Percentiles rank a stretch among this genome's conserved stretches.
These are phyloP conservation scores for Tulasnella sp. DNA, from an alignment of 768 basidiomycete species.

Conservation along the genomic window DNA sequence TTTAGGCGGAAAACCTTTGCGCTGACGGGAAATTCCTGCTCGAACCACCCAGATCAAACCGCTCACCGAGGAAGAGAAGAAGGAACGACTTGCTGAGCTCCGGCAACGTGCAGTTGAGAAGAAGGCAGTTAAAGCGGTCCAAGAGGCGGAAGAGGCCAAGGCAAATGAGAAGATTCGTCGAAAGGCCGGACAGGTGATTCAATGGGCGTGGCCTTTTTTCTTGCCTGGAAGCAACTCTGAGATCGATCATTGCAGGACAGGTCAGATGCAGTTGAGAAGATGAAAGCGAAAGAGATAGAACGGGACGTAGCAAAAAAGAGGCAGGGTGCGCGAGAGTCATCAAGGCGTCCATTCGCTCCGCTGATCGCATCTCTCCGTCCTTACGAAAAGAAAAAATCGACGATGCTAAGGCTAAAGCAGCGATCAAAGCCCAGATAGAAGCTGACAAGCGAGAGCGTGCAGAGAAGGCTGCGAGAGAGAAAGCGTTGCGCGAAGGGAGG, in stretches of 20 bases:
- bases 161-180: conserved; percentile 75
- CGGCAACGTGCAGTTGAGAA: conserved; percentile 76
- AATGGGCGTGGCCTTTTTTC: too few relatives aligned
- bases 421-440: conserved; percentile 90
- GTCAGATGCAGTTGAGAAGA: conserved; percentile 65
- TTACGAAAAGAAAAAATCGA: conserved; percentile 71
- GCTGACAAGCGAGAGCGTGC: conserved; percentile 87
- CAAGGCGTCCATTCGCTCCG: background rate
- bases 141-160: conserved; percentile 68
- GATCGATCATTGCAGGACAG: conserved; percentile 52
- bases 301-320: conserved; percentile 81
- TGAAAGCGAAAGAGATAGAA: conserved; percentile 70
- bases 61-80: conserved; percentile 90
- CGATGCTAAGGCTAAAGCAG: conserved; percentile 79
- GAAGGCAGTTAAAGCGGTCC: conserved; percentile 62
- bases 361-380: background rate
- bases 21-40: background rate
- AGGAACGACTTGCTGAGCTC: conserved; percentile 72
- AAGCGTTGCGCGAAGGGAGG: conserved; percentile 80
- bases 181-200: conserved; percentile 78
- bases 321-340: conserved; percentile 50
- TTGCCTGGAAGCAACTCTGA: background rate
- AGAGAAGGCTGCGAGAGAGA: conserved; percentile 83
- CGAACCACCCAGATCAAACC: conserved; percentile 66
- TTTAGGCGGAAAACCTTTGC: background rate